Conservation (phyloP, 768 basidiomycete genomes). For the Boletales sp. region DNA sequence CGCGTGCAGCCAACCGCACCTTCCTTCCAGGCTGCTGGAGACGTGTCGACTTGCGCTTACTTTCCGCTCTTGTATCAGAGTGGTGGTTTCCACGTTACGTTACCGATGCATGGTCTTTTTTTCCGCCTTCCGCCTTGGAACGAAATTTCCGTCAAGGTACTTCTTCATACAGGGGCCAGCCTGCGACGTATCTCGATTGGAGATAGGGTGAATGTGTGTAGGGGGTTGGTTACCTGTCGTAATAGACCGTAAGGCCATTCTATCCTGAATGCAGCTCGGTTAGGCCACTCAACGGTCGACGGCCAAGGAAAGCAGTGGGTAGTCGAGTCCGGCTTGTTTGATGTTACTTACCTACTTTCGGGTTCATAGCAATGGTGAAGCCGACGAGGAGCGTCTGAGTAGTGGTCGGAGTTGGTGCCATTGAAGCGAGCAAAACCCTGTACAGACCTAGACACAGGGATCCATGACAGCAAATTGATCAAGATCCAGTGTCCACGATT, state of each 20-base stretch:
- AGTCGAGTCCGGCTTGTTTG: background rate
- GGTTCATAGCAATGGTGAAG: background rate
- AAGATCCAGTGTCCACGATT: conserved; percentile 8
- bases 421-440: conserved; percentile 1
- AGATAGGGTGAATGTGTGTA: conserved; percentile 17
- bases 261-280: background rate
- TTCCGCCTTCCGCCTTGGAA: conserved; percentile 5
- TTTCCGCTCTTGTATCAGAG: conserved; percentile 19
- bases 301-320: background rate
- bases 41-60: conserved; percentile 6
- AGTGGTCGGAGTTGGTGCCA: background rate
- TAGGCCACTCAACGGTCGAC: background rate
- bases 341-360: background rate
- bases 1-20: conserved; percentile 12
- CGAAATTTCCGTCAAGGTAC: conserved; percentile 14
- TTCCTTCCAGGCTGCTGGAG: conserved; percentile 8
- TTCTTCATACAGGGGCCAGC: conserved; percentile 13
- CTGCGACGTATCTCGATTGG: conserved; percentile 9
- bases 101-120: conserved; percentile 8
- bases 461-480: conserved; percentile 8
- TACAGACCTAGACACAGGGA: background rate
- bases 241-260: conserved; percentile 14
- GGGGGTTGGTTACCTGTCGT: conserved; percentile 21
- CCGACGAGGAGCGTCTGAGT: background rate
- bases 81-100: conserved; percentile 25